These are phyloP conservation scores for Neurospora discreta DNA, from an alignment of 495 filamentous ascomycete species.

Conservation along the genomic window DNA sequence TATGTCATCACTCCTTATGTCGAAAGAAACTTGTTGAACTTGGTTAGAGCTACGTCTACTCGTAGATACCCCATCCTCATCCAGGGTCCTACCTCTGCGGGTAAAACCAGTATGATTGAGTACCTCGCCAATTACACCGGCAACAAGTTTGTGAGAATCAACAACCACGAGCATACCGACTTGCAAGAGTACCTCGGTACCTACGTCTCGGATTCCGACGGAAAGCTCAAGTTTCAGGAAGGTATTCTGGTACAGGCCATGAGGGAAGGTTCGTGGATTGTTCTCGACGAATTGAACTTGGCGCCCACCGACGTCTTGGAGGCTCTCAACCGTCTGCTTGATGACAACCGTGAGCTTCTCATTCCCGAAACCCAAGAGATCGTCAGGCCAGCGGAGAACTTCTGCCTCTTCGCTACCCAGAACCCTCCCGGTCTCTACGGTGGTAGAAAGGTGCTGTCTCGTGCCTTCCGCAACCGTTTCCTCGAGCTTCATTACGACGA, in stretches of 20 bases:
- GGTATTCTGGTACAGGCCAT: conserved; percentile 89
- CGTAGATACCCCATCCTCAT: conserved; percentile 88
- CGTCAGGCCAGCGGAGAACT: conserved; percentile 81
- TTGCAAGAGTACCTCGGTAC: conserved; percentile 95
- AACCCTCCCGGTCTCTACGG: conserved; percentile 95
- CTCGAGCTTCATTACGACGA: conserved; percentile 97
- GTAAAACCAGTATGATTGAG: conserved; percentile 99
- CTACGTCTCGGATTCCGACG: conserved; percentile 77
- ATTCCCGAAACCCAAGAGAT: conserved; percentile 96
- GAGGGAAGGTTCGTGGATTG: conserved; percentile 91
- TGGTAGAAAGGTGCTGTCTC: conserved; percentile 81
- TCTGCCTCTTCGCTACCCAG: conserved; percentile 98
- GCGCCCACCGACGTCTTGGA: conserved; percentile 95
- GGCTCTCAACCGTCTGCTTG: conserved; percentile 84
- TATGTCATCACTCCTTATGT: conserved; percentile 97
- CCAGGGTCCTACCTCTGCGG: conserved; percentile 91
- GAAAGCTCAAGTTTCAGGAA: conserved; percentile 81
- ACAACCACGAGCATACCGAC: conserved; percentile 98
- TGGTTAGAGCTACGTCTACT: conserved; percentile 85
- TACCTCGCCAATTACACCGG: conserved; percentile 91
- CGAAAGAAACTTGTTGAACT: conserved; percentile 82
- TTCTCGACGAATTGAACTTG: conserved; percentile 92
- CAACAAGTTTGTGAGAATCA: conserved; percentile 95
- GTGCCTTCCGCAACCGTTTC: conserved; percentile 94
- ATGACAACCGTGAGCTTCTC: conserved; percentile 95